phyloP scores from a whole-genome alignment of 2,329 filamentous ascomycete species.

The Chrysoporthe austroafricana region DNA sequence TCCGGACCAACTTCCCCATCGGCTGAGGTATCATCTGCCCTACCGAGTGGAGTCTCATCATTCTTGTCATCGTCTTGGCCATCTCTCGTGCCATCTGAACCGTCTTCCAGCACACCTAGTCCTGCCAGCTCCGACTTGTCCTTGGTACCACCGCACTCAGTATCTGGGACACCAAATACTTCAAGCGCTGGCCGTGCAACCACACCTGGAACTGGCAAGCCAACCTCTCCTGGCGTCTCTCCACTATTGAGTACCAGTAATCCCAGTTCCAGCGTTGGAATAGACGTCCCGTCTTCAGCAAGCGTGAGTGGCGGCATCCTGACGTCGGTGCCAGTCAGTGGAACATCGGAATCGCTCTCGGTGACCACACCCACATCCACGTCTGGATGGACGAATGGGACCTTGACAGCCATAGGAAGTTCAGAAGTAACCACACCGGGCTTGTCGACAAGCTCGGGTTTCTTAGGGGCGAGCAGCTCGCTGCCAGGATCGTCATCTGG shows the following conservation, averaged over 20 bases:
- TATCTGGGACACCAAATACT: neutral
- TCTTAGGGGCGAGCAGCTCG: neutral
- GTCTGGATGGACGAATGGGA: neutral
- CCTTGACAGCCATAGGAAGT: neutral
- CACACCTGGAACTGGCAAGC: neutral
- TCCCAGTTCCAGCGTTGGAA: neutral
- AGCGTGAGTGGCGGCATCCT: neutral
- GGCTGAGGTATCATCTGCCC: neutral
- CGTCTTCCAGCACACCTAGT: neutral
- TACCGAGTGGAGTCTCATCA: neutral
- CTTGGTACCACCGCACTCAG: neutral
- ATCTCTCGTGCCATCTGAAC: neutral
- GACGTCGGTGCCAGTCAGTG: neutral
- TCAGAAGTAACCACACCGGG: neutral
- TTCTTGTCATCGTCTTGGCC: neutral
- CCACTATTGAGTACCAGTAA: conserved; percentile 1
- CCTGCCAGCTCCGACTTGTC: neutral
- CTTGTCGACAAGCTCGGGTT: neutral
- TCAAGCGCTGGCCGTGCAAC: conserved; percentile 1
- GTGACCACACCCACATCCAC: neutral
- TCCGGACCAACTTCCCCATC: neutral
- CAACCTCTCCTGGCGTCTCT: conserved; percentile 2
- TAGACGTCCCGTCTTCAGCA: neutral
- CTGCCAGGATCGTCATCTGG: neutral
- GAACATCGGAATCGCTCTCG: neutral